phyloP scores from a whole-genome alignment of 345 rosid genomes.

The Murraya koenigii region DNA sequence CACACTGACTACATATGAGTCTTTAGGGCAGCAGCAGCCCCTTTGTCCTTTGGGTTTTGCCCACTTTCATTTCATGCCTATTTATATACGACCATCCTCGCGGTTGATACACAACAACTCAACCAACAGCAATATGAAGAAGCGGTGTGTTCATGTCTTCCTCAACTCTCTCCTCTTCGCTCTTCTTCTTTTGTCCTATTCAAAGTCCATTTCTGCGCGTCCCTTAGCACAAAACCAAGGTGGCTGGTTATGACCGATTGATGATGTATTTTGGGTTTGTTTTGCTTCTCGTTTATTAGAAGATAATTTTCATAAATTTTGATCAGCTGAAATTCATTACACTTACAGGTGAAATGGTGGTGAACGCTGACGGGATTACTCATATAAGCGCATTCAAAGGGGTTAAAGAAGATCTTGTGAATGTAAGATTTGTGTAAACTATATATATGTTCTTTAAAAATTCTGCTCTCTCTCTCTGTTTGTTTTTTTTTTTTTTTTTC shows the following conservation, averaged over 20 bases:
- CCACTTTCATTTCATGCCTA: not conserved
- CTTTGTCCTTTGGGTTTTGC: not conserved
- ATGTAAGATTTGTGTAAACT: slow-evolving; percentile 14
- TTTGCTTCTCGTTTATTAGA: not conserved
- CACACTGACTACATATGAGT: not conserved
- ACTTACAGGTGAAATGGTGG: slow-evolving; percentile 17
- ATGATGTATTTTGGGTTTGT: not conserved
- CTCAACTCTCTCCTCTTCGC: slow-evolving; percentile 16
- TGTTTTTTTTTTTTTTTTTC: too few species aligned
- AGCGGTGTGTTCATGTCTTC: not conserved
- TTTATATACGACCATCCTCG: slow-evolving; percentile 15
- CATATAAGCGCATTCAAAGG: not conserved
- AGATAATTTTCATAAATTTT: not conserved
- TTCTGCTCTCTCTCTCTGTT: too few species aligned
- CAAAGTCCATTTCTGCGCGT: slow-evolving; percentile 26
- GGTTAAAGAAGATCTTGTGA: slow-evolving; percentile 20
- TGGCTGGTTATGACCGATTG: not conserved
- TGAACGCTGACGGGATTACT: not conserved
- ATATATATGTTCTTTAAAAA: not conserved
- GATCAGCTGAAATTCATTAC: not conserved
- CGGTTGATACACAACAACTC: not conserved
- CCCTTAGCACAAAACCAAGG: slow-evolving; percentile 25
- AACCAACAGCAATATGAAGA: slow-evolving; percentile 9
- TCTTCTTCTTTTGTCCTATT: slow-evolving; percentile 10
- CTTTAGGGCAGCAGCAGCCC: not conserved